Conservation (phyloP, 2,329 filamentous ascomycete species). For the Capronia americana region DNA sequence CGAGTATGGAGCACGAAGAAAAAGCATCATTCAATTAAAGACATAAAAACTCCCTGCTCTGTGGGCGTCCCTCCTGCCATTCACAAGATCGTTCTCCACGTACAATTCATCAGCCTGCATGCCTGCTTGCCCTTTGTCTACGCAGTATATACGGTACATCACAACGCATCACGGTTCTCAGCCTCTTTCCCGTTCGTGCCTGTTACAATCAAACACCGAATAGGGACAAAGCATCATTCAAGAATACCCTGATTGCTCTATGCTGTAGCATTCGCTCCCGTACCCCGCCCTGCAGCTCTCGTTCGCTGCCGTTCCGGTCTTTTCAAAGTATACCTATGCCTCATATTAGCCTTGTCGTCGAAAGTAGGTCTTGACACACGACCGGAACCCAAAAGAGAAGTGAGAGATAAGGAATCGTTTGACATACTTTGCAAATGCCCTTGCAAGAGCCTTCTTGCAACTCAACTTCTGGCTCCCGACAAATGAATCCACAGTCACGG, state of each 20-base stretch:
- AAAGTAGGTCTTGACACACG: too few relatives aligned
- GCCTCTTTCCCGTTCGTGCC: too few relatives aligned
- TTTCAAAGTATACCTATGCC: conserved; percentile 37
- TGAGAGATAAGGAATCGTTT: conserved; percentile 42
- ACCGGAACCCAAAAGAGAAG: too few relatives aligned
- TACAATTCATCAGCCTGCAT: not conserved
- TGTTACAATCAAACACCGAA: not conserved
- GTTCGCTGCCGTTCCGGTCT: conserved; percentile 21
- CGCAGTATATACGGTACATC: not conserved
- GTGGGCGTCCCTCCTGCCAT: not conserved
- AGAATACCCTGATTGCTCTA: not conserved
- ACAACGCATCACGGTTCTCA: not conserved
- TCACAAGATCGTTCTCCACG: not conserved
- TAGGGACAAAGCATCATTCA: not conserved
- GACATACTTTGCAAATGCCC: conserved; percentile 96
- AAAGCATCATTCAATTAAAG: not conserved
- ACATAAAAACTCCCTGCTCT: not conserved
- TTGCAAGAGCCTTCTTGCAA: conserved; percentile 92
- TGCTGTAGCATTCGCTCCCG: not conserved
- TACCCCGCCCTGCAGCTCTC: not conserved
- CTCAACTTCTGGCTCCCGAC: conserved; percentile 96
- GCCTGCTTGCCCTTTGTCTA: not conserved
- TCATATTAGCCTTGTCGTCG: conserved; percentile 12
- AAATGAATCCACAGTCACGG: conserved; percentile 94
- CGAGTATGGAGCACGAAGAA: not conserved